Evolutionary conservation across 768 basidiomycete genomes (phyloP), one percentile per base, ranked within the genome.

Genomic region (Tubosaeta brunneosetosa): DNA sequence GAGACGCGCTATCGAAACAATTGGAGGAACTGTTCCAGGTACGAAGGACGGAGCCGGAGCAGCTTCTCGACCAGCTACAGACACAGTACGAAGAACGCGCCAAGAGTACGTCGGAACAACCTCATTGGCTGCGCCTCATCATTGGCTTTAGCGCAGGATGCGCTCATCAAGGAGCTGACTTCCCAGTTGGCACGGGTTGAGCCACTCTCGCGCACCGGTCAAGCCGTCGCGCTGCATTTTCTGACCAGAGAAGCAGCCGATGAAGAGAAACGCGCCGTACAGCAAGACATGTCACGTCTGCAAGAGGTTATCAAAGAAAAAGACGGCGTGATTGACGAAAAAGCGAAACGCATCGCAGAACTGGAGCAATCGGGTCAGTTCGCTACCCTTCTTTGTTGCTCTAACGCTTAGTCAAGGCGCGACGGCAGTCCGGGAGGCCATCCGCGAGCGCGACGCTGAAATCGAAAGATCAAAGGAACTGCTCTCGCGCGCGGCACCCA

Each of bases 211-310:
- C 71, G 73, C 40, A 67, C 75, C 27, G 77, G 76, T 6, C 79
- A 78, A 55, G 72, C 70, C 13, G 74, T 77, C 3, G 76, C 80
- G 5, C 72, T 85, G 29, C 82, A 86, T 58, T 76, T 92, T 44
- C 68, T 92, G 12, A 87, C 87, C 9, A 80, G 86, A 50, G 87
- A 88, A 53, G 80, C 80, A 3, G 87, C 84, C 6, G 82, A 90
- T 52, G 81, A 82, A 49, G 86, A 90, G 69, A 82, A 81, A 59
- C 76, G 74, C 40, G 66, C 52, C 1, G 63, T 80, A 29, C 77
- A 83, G 52, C 70, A 77, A 33, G 79, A 83, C 47, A 64, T 83
- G 13, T 62, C 56, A 19, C 69, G 73, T 14, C 72, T 77, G 60
- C 77, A 77, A 44, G 67, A 74, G 5, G 47, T 62, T 6, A 57